Conservation (phyloP, 345 rosid genomes). For the Eucalyptus virginea region DNA sequence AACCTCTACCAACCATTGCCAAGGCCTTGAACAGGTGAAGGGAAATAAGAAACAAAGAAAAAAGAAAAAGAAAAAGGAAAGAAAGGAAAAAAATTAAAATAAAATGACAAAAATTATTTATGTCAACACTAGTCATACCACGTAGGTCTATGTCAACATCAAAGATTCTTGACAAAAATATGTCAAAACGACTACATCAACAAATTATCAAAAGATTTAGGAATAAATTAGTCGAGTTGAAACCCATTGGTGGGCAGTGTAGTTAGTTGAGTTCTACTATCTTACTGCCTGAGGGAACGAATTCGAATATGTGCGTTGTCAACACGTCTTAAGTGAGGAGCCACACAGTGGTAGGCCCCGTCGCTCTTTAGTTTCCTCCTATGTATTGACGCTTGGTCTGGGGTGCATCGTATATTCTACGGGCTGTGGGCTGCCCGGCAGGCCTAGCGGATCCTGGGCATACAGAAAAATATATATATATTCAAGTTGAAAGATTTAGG, state of each 20-base stretch:
- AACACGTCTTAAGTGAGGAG: no score
- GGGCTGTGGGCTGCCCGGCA: no score
- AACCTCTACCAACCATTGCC: neutral
- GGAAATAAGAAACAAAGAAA: neutral
- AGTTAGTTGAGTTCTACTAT: no score
- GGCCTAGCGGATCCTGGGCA: no score
- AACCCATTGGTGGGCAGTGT: neutral
- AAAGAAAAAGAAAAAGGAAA: neutral
- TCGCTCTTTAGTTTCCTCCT: no score
- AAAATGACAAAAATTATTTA: neutral
- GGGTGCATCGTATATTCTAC: no score
- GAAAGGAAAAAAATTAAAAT: neutral
- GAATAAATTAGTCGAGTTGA: neutral
- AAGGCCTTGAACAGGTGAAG: neutral
- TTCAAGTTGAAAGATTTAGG: rapidly evolving
- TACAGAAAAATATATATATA: no score
- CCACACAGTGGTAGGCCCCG: no score
- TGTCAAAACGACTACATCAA: neutral
- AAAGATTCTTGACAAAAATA: neutral
- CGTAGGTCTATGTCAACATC: rapidly evolving
- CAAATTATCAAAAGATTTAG: neutral
- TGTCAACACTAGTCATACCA: rapidly evolving
- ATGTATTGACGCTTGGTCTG: no score
- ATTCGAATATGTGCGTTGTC: no score
- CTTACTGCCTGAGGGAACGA: no score